Percentiles rank a stretch among this genome's conserved stretches.
These are phyloP conservation scores for Carex arenaria DNA, from an alignment of 202 grass and related monocot genomes.

Conservation along the genomic window DNA sequence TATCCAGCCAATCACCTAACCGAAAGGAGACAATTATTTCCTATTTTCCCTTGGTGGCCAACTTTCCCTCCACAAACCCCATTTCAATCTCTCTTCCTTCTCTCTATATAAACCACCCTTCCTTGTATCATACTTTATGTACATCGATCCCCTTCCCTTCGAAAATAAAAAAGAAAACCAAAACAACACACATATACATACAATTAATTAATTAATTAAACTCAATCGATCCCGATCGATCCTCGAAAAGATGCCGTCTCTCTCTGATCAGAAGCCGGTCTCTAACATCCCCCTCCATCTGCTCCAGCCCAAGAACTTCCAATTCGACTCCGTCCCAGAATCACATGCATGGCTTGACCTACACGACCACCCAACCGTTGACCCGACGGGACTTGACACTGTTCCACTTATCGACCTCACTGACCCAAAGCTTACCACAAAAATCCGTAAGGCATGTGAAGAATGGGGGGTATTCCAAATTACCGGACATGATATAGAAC, in stretches of 20 bases:
- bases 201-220: background rate
- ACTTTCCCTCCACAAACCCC: constrained; percentile 30
- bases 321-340: constrained; percentile 56
- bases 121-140: background rate
- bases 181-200: background rate
- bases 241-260: background rate
- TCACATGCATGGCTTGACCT: constrained; percentile 39
- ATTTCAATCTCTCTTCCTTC: background rate
- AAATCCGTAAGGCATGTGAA: constrained; percentile 35
- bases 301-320: constrained; percentile 44
- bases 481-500: constrained; percentile 36
- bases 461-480: constrained; percentile 67
- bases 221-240: background rate
- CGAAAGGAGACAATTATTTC: constrained; percentile 16
- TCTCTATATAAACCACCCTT: constrained; percentile 27
- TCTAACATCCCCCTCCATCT: background rate
- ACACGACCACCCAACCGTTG: constrained; percentile 25
- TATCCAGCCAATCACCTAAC: constrained; percentile 10
- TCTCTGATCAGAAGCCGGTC: background rate
- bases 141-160: too few species aligned
- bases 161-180: background rate
- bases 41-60: constrained; percentile 21
- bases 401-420: constrained; percentile 38
- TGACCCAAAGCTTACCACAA: background rate
- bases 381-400: constrained; percentile 17